These are phyloP conservation scores for Erysimum cheiri DNA, from an alignment of 441 rosid species.

Conservation along the genomic window DNA sequence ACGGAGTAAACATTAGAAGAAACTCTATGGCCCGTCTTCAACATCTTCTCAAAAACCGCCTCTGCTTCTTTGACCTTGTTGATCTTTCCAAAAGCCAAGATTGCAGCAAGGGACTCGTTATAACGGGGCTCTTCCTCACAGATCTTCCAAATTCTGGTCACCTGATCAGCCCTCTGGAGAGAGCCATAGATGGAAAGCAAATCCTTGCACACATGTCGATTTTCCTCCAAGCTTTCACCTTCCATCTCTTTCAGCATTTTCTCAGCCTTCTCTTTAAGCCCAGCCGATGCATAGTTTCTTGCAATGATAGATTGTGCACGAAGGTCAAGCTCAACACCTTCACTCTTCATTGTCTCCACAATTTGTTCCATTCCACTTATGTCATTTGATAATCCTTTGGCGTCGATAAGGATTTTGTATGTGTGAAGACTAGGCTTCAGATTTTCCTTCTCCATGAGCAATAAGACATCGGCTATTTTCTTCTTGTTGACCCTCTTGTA, in stretches of 20 bases:
- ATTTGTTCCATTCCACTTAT: conserved; percentile 83
- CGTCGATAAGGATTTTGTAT: conserved; percentile 69
- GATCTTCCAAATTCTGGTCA: conserved; percentile 74
- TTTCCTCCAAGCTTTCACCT: conserved; percentile 63
- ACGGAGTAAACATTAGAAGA: conserved; percentile 54
- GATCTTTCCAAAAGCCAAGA: conserved; percentile 83
- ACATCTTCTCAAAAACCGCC: conserved; percentile 59
- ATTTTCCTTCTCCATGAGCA: conserved; percentile 87
- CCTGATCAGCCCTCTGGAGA: conserved; percentile 78
- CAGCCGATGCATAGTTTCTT: conserved; percentile 67
- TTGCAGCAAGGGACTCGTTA: conserved; percentile 64
- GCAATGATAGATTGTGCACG: conserved; percentile 56
- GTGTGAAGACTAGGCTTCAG: conserved; percentile 70
- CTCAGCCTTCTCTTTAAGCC: conserved; percentile 69
- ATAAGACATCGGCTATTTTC: conserved; percentile 75
- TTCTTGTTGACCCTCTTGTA: conserved; percentile 74
- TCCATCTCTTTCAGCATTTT: conserved; percentile 72
- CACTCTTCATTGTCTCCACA: conserved; percentile 78
- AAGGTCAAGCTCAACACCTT: conserved; percentile 69
- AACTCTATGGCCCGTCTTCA: conserved; percentile 48
- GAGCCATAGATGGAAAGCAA: conserved; percentile 72
- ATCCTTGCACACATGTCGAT: conserved; percentile 52
- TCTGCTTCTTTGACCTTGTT: conserved; percentile 68
- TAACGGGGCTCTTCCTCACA: conserved; percentile 60
- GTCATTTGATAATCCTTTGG: conserved; percentile 71